Percentiles rank a stretch among this genome's conserved stretches.
Evolutionary conservation across 768 basidiomycete genomes (phyloP).

Genomic region (Boletus bicolor): DNA sequence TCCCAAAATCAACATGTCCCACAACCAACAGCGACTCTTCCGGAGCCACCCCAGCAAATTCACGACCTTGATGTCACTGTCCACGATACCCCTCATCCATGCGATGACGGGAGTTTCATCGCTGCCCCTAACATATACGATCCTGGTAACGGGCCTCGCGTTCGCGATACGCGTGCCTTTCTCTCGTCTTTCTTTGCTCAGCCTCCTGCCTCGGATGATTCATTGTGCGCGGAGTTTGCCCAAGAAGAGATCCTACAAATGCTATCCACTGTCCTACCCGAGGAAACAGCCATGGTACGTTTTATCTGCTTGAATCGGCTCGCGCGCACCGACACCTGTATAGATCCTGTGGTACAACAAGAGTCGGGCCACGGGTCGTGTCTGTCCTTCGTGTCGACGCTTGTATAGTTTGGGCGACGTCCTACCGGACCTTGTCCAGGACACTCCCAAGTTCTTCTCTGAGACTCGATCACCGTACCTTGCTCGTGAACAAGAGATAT

Average conservation of each 20-base stretch:
- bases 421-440: slow-evolving; percentile 46
- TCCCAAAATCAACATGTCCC: neutral
- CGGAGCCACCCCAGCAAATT: neutral
- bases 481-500: slow-evolving; percentile 62
- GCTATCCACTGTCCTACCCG: slow-evolving; percentile 64
- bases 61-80: slow-evolving; percentile 4
- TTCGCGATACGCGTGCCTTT: slow-evolving; percentile 65
- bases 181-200: slow-evolving; percentile 65
- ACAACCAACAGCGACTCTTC: neutral
- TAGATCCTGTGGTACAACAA: slow-evolving; percentile 87
- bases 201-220: slow-evolving; percentile 58
- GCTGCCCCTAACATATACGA: slow-evolving; percentile 66
- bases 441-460: slow-evolving; percentile 12
- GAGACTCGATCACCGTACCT: slow-evolving; percentile 40
- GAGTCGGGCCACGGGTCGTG: slow-evolving; percentile 62
- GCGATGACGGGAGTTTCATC: slow-evolving; percentile 22
- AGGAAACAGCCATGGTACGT: slow-evolving; percentile 67
- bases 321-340: neutral
- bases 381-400: slow-evolving; percentile 77
- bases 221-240: slow-evolving; percentile 73
- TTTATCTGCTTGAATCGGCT: slow-evolving; percentile 2
- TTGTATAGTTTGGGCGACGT: slow-evolving; percentile 68
- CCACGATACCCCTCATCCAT: slow-evolving; percentile 2
- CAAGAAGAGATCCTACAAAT: slow-evolving; percentile 73
- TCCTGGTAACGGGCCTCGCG: slow-evolving; percentile 76